Evolutionary conservation across 352 stramenopile species (phyloP), one percentile per base, ranked within the genome.

Genomic region (Globisporangium sylvaticum): DNA sequence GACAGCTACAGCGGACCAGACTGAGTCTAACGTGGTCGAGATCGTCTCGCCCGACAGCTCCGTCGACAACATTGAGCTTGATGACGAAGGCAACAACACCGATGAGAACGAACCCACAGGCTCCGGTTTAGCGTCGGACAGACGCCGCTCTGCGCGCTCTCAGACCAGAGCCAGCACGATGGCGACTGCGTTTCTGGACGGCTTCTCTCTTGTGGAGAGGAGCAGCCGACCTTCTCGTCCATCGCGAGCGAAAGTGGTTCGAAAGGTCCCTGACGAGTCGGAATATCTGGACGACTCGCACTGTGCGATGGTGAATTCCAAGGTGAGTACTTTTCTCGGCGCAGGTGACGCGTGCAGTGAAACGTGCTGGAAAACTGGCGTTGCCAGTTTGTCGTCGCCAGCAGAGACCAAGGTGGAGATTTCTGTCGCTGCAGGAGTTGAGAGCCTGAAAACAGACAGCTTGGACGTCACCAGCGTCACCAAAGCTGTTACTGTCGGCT

Each of bases 231-330:
- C 65, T 12, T 64, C 71, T 68, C 73, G 68, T 20, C 42, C 70
- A 3, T 34, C 64, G 7, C 78, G 77, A 20, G 48, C 68, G 12
- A 75, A 84, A 64, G 48, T 65, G 24, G 65, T 66, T 27, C 65
- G 65, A 12, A 66, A 71, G 34, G 69, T 77, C 20, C 63, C 63
- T 6, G 81, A 90, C 44, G 73, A 87, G 62, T 90, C 80, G 0
- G 83, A 93, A 63, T 89, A 88, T 46, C 44, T 91, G 20, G 84
- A 93, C 32, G 77, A 93, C 54, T 86, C 76, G 46, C 72, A 92
- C 60, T 74, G 66, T 44, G 57, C 44, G 22, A 54, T 83, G 27
- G 72, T 90, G 53, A 78, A 70, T 52, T 63, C 61, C 12, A 78
- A 80, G 50, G 62, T 92, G 8, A 77, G 81, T 48, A 71, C 69